A percentile compares a stretch with the other conserved stretches of the same genome.
These are phyloP conservation scores for Ceratocystis colombiana DNA, from an alignment of 2,329 filamentous ascomycete genomes.

Conservation along the genomic window DNA sequence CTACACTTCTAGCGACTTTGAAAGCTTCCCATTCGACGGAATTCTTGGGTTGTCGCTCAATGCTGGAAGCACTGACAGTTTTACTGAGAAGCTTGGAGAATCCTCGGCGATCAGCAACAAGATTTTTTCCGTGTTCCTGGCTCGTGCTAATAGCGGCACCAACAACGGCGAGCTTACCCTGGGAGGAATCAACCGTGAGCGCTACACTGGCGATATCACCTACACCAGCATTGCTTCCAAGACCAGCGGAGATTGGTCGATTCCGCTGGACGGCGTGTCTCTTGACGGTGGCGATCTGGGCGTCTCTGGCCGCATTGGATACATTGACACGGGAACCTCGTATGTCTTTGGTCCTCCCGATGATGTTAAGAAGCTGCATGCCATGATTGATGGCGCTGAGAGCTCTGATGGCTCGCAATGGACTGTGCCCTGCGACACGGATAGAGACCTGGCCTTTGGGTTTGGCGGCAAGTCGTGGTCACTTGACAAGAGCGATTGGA, in stretches of 20 bases:
- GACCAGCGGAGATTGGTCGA: slow-evolving; percentile 57
- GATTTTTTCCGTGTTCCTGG: slow-evolving; percentile 58
- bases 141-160: slow-evolving; percentile 52
- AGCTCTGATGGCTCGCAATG: slow-evolving; percentile 53
- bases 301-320: slow-evolving; percentile 50
- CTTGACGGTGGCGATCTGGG: slow-evolving; percentile 50
- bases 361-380: slow-evolving; percentile 59
- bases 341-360: slow-evolving; percentile 61
- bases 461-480: slow-evolving; percentile 59
- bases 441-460: slow-evolving; percentile 48
- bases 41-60: slow-evolving; percentile 69
- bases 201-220: slow-evolving; percentile 56
- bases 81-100: slow-evolving; percentile 52
- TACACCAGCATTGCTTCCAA: slow-evolving; percentile 50
- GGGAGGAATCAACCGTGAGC: slow-evolving; percentile 55
- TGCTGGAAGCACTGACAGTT: slow-evolving; percentile 50
- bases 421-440: slow-evolving; percentile 62
- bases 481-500: slow-evolving; percentile 62
- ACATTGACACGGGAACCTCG: slow-evolving; percentile 76
- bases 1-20: slow-evolving; percentile 63
- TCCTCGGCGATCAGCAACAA: slow-evolving; percentile 45
- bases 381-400: slow-evolving; percentile 51
- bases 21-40: slow-evolving; percentile 73
- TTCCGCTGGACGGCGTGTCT: slow-evolving; percentile 55
- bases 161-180: slow-evolving; percentile 71